Percentiles rank a stretch among this genome's conserved stretches.
These are phyloP conservation scores for Leccinum aurantiacum DNA, from an alignment of 768 basidiomycete species.

Conservation along the genomic window DNA sequence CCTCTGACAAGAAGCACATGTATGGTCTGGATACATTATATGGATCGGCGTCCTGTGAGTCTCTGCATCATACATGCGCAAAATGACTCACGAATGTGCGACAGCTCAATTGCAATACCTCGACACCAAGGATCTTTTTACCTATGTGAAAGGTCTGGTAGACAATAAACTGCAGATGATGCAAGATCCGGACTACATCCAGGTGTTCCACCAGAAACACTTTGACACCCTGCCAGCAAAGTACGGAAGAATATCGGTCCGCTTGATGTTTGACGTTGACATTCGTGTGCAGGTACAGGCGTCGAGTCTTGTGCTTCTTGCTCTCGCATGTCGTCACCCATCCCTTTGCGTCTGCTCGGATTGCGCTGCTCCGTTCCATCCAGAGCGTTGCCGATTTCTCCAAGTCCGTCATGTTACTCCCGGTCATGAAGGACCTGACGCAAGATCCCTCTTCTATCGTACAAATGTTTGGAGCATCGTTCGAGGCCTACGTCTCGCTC, in stretches of 20 bases:
- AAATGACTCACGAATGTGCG: constrained; percentile 22
- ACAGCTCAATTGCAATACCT: constrained; percentile 62
- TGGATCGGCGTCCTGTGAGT: constrained; percentile 57
- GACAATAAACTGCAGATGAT: constrained; percentile 53
- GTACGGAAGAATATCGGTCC: constrained; percentile 20
- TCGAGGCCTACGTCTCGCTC: constrained; percentile 35
- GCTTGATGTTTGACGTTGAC: constrained; percentile 35
- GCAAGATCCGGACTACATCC: constrained; percentile 59
- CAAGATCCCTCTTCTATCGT: constrained; percentile 23
- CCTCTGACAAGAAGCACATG: constrained; percentile 46
- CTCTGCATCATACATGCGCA: background rate
- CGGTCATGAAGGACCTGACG: constrained; percentile 49
- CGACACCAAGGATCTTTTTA: constrained; percentile 59
- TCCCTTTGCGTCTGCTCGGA: constrained; percentile 45
- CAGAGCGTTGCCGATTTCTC: constrained; percentile 39
- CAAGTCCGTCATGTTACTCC: constrained; percentile 56
- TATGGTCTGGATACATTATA: constrained; percentile 78
- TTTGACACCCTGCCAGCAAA: constrained; percentile 49
- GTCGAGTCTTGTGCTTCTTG: constrained; percentile 70
- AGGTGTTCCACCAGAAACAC: constrained; percentile 59
- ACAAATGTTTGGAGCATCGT: constrained; percentile 40
- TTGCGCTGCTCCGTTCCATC: constrained; percentile 52
- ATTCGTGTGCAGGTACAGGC: constrained; percentile 54
- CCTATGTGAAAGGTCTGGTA: constrained; percentile 54
- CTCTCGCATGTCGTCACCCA: constrained; percentile 76